phyloP scores from a whole-genome alignment of 2,329 filamentous ascomycete genomes.

The Immersiporthe knoxdaviesiana region DNA sequence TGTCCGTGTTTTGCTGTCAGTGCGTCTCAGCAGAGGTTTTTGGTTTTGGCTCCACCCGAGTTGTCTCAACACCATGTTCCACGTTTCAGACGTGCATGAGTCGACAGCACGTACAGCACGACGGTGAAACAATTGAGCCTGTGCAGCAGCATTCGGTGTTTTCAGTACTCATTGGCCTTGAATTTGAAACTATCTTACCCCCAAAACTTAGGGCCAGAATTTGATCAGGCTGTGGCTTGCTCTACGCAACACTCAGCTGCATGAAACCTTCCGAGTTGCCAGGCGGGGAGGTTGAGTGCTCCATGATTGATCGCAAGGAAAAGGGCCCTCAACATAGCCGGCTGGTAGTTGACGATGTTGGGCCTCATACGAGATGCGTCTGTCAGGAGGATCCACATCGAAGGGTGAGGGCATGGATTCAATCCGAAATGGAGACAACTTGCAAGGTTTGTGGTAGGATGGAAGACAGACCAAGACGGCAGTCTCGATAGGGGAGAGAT shows the following conservation, averaged over 20 bases:
- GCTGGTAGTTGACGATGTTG: too few relatives aligned
- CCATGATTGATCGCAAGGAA: too few relatives aligned
- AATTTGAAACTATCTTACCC: too few relatives aligned
- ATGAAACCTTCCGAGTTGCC: too few relatives aligned
- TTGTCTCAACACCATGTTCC: conserved; percentile 13
- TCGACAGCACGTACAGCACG: conserved; percentile 5
- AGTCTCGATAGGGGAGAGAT: too few relatives aligned
- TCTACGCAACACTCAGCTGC: too few relatives aligned
- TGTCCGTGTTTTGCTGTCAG: background rate
- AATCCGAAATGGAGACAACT: background rate
- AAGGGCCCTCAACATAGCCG: too few relatives aligned
- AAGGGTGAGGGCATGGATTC: background rate
- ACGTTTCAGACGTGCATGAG: conserved; percentile 18
- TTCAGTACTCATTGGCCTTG: background rate
- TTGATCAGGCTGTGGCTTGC: too few relatives aligned
- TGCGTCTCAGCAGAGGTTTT: background rate
- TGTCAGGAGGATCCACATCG: background rate
- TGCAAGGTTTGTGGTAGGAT: background rate
- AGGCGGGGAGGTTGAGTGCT: too few relatives aligned
- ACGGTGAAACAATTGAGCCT: conserved; percentile 8
- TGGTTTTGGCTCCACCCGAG: conserved; percentile 4
- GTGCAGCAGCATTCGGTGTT: background rate
- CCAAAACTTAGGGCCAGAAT: too few relatives aligned
- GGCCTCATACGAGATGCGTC: background rate
- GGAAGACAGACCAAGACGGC: background rate